Base-by-base conservation (phyloP, 805 yeast species). In the Lachancea quebecensis region DNA sequence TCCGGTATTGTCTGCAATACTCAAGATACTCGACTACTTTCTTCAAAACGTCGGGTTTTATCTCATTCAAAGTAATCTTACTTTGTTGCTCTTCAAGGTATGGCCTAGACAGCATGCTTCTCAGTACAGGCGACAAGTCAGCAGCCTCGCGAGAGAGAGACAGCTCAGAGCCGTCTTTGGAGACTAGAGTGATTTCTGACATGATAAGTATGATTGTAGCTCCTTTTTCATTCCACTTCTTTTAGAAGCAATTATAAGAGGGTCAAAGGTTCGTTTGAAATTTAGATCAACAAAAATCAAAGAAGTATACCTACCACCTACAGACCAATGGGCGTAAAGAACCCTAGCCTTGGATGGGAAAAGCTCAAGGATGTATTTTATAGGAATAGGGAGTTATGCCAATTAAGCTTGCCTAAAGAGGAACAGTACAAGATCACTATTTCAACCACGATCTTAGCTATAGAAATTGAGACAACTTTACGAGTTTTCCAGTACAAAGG, bases 21-120 rank as follows among this genome's bases (percentile, higher is more conserved):
- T 85, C 81, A 30, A 91, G 66, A 55, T 93, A 91, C 55, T 91
- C 97, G 35, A 86, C 83, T 10, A 91, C 81, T 55, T 87, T 85
- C 50, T 80, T 85, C 37, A 93, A 67, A 16, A 89, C 72, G 30
- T 75, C 75, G 0, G 85, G 83, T 48, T 84, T 85, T 16, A 89
- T 77, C 49, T 82, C 87, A 55, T 71, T 71, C 8, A 82, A 58
- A 17, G 61, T 68, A 37, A 88, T 78, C 38, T 69, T 70, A 35
- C 67, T 84, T 55, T 64, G 80, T 51, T 69, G 72, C 32, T 73
- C 78, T 70, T 78, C 95, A 68, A 67, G 77, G 68, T 75, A 78
- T 42, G 81, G 65, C 0, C 72, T 74, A 50, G 62, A 62, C 31
- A 82, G 58, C 85, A 85, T 72, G 34, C 78, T 74, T 35, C 70